phyloP scores from a whole-genome alignment of 176 grass and related monocot genomes.

The Carex myosuroides region DNA sequence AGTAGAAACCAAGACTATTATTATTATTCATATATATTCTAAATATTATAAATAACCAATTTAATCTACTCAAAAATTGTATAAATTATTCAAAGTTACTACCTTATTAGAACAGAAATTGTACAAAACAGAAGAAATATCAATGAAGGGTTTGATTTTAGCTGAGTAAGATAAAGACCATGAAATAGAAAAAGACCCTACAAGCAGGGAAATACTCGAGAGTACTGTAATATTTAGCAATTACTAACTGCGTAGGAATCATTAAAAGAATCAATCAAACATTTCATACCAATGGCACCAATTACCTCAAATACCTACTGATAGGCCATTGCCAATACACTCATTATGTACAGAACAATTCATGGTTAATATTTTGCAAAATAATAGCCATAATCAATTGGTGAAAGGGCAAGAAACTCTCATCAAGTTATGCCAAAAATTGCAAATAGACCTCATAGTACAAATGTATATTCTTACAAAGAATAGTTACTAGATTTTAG shows the following conservation, averaged over 20 bases:
- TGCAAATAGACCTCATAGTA: not conserved
- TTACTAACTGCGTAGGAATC: not conserved
- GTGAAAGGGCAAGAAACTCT: not conserved
- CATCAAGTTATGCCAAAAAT: not conserved
- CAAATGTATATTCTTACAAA: not conserved
- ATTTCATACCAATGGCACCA: slow-evolving; percentile 4
- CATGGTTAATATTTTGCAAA: not conserved
- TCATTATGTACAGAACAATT: not conserved
- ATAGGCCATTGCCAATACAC: not conserved
- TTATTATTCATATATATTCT: not conserved
- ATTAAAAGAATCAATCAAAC: not conserved
- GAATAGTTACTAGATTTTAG: not conserved
- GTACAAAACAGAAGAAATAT: not conserved
- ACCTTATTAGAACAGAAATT: not conserved
- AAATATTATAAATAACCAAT: not conserved
- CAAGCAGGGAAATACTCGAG: not conserved
- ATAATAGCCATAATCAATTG: not conserved
- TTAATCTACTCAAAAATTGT: not conserved
- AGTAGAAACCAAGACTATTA: not conserved
- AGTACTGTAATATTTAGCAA: not conserved
- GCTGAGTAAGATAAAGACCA: not conserved
- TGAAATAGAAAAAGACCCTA: not conserved
- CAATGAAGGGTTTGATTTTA: not conserved
- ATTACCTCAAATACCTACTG: not conserved
- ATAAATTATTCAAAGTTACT: not conserved